Conservation (phyloP, 106 monocot genomes). For the Gastrodia elata region DNA sequence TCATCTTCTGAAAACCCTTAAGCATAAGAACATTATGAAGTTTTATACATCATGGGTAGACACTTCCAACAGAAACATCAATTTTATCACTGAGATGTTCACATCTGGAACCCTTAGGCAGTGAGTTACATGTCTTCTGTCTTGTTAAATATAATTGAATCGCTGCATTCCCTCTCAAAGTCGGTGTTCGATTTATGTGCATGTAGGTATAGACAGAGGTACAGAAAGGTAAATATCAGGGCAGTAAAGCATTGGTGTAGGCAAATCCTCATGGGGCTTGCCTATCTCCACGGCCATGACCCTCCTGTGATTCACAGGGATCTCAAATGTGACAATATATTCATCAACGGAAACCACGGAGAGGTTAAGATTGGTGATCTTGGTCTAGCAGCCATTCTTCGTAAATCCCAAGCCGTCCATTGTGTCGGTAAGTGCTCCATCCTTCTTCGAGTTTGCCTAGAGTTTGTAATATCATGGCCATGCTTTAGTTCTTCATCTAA, state of each 20-base stretch:
- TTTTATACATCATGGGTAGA: constrained; percentile 77
- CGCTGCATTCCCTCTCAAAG: neutral
- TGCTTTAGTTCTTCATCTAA: too few relatives aligned
- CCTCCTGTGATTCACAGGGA: constrained; percentile 93
- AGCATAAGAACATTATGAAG: constrained; percentile 67
- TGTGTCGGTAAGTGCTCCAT: constrained; percentile 54
- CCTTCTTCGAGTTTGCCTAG: neutral
- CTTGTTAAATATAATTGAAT: neutral
- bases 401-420: constrained; percentile 74
- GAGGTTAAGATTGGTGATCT: constrained; percentile 97
- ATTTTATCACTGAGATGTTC: constrained; percentile 93
- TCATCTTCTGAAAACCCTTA: constrained; percentile 86
- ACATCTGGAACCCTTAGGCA: constrained; percentile 95
- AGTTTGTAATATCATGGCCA: neutral
- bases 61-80: constrained; percentile 58
- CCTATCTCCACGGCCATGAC: constrained; percentile 85
- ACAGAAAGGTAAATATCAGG: constrained; percentile 62
- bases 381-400: constrained; percentile 86
- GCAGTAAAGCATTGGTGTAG: constrained; percentile 97
- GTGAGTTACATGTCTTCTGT: constrained; percentile 24
- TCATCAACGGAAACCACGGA: constrained; percentile 98
- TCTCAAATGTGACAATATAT: constrained; percentile 98
- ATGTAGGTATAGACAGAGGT: constrained; percentile 78
- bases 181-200: neutral
- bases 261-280: constrained; percentile 79